A percentile compares a stretch with the other conserved stretches of the same genome.
Evolutionary conservation across 78 protist genomes (phyloP).

Genomic region (Paratrimastix pyriformis): DNA sequence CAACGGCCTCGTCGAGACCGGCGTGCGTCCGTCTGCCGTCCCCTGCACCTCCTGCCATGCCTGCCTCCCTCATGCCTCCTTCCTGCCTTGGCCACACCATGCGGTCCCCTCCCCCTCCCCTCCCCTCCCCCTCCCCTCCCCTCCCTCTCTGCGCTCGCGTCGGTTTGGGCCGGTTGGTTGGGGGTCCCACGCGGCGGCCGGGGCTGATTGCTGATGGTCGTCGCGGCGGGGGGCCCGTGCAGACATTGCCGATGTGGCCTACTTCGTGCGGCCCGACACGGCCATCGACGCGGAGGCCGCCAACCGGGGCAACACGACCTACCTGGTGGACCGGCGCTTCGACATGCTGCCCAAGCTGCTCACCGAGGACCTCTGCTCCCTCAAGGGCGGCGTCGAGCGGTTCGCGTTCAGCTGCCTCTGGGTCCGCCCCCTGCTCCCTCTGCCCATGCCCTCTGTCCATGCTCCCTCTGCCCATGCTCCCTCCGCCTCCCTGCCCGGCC

Average conservation of each 20-base stretch:
- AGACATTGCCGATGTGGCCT: conserved; percentile 58
- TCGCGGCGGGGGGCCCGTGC: conserved; percentile 34
- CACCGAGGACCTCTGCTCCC: conserved; percentile 61
- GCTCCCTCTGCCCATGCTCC: no score
- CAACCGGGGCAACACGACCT: not conserved
- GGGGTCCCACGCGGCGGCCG: not conserved
- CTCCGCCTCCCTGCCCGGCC: no score
- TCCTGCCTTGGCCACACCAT: not conserved
- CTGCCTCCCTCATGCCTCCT: not conserved
- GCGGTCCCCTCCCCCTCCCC: not conserved
- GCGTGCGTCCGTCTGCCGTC: not conserved
- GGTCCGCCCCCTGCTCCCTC: no score
- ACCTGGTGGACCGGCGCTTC: conserved; percentile 33
- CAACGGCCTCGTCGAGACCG: not conserved
- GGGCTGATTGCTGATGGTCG: not conserved
- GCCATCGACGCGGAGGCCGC: conserved; percentile 46
- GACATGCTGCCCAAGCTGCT: conserved; percentile 55
- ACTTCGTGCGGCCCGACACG: conserved; percentile 36
- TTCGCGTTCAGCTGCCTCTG: conserved; percentile 70
- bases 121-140: not conserved
- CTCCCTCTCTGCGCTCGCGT: not conserved
- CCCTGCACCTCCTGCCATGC: not conserved
- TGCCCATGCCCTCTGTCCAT: no score
- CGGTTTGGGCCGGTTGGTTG: not conserved
- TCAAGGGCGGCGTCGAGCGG: conserved; percentile 73